These are phyloP conservation scores for Ascoidea rubescens DNA, from an alignment of 805 yeast species.

Conservation along the genomic window DNA sequence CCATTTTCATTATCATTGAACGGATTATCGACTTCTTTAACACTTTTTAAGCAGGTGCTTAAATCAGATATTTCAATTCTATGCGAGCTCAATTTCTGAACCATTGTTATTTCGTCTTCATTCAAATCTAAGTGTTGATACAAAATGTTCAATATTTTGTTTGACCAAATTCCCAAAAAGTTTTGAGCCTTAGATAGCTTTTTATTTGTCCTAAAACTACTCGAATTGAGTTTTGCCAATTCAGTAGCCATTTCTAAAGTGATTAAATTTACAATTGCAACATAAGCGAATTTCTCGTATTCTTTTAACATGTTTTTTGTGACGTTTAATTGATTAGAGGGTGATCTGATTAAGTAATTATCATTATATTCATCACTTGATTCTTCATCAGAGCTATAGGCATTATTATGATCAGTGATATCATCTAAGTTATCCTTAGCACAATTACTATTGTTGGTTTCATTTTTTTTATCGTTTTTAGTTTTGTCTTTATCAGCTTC, in stretches of 20 bases:
- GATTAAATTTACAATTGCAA: constrained; percentile 67
- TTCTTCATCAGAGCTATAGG: constrained; percentile 17
- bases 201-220: constrained; percentile 33
- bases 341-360: constrained; percentile 22
- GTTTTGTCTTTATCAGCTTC: constrained; percentile 3
- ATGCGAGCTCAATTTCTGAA: constrained; percentile 72
- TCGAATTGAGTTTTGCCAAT: constrained; percentile 40
- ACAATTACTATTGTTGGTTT: constrained; percentile 14
- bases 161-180: constrained; percentile 76
- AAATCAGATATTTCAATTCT: constrained; percentile 69
- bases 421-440: constrained; percentile 19
- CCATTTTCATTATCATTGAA: constrained; percentile 16
- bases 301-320: constrained; percentile 75
- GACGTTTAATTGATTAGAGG: constrained; percentile 56
- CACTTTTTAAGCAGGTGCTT: constrained; percentile 41
- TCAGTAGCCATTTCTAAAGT: constrained; percentile 72
- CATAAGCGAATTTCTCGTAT: constrained; percentile 81
- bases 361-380: constrained; percentile 23
- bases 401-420: constrained; percentile 22
- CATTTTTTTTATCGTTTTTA: constrained; percentile 10
- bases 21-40: constrained; percentile 39
- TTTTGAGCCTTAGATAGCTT: constrained; percentile 56
- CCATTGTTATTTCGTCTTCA: constrained; percentile 74
- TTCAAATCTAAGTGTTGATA: constrained; percentile 71
- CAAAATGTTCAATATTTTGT: constrained; percentile 51